Base-by-base conservation (phyloP, 352 stramenopile genomes). In the Pythium insidiosum region DNA sequence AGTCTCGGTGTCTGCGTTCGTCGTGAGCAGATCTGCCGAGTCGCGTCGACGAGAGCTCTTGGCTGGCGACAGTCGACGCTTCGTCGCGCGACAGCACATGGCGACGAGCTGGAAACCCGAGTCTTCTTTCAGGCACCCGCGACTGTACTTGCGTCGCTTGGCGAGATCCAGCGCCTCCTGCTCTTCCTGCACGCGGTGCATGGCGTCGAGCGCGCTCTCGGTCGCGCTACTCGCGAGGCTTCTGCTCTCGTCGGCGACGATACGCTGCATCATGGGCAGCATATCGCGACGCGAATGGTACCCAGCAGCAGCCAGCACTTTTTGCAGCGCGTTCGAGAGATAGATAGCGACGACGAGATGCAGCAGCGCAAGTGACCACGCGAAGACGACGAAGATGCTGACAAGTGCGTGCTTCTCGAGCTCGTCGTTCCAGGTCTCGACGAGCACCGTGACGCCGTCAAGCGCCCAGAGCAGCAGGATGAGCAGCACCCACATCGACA, bases 401-500 rank as follows among this genome's bases (percentile, higher is more conserved):
- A 47, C 42, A 6, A 52, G 37, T 23, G 50, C 43, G 38, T 53
- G 39, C 5, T 31, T 29, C 28, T 56, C 48, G 40, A 50, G 18
- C 10, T 43, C 28, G 33, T 50, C 31, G 25, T 49, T 15, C 16
- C 49, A n/a, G 23, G 36, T 9, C 15, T 33, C 28, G 28, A 33
- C 9, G 15, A 33, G 28, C 9, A 33, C 28, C 28, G 28, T 33
- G 9, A 15, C 9, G 28, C 9, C 28, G 28, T 33, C 28, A 15
- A 33, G 28, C 9, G 15, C 9, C 28, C 28, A 33, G 9, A 15
- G 9, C 9, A 33, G 28, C 9, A 33, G 28, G 28, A 33, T 33
- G 28, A 33, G 2, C 10, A 28, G 6, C 15, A 55, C 38, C 52
- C 45, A 87, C 56, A 71, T 83, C 12, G 52, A 48, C 22, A 60